Evolutionary conservation across 495 filamentous ascomycete species (phyloP), one percentile per base, ranked within the genome.

Genomic region (Lophiotrema nucula): DNA sequence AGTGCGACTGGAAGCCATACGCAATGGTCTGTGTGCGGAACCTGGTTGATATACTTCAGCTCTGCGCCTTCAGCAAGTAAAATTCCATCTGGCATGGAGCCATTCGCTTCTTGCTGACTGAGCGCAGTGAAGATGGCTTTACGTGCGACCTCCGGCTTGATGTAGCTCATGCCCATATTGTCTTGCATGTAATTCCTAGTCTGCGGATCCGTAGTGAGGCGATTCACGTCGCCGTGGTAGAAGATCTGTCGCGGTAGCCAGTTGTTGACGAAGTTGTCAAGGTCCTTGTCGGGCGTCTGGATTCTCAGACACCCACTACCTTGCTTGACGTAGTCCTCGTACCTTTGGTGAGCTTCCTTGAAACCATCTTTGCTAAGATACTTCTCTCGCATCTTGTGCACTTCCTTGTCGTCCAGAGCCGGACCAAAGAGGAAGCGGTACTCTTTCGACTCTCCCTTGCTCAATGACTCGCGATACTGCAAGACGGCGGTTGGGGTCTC

Each of bases 111-210:
- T 58, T 82, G 79, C 56, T 82, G 79, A 6, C 73, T 62, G 3
- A 82, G 65, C 11, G 78, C 77, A 0, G 64, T 76, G 41, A 81
- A 18, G 48, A 82, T 74, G 22, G 78, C 73, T 18, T 67, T 67
- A 16, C 78, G 74, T 41, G 78, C 59, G 12, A 80, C 76, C 1
- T 73, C 63, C 1, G 79, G 77, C 56, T 77, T 74, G 66, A 82
- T 80, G 68, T 76, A 82, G 58, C 75, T 77, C 79, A 82, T 82
- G 54, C 79, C 79, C 79, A 82, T 81, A 66, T 80, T 81, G 70
- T 82, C 79, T 55, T 82, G 79, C 21, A 82, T 62, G 65, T 81
- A 82, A 64, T 82, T 82, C 21, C 79, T 76, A 16, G 79, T 82
- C 64, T 82, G 79, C 33, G 79, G 79, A 57, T 82, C 79, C 0